A percentile compares a stretch with the other conserved stretches of the same genome.
These are phyloP conservation scores for Glonium stellatum DNA, from an alignment of 495 filamentous ascomycete genomes.

Conservation along the genomic window DNA sequence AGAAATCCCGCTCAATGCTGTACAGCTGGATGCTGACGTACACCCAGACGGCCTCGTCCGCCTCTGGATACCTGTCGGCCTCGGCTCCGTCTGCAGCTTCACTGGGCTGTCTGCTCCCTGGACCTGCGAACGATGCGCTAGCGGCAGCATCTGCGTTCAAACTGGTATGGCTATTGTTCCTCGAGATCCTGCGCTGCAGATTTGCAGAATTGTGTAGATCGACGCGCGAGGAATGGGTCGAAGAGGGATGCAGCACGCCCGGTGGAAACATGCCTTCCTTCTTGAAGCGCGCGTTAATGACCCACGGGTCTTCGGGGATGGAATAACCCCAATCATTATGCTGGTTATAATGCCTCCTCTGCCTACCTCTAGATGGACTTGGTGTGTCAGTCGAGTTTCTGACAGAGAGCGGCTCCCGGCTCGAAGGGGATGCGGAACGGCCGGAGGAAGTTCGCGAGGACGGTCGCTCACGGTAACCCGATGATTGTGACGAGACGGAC, in stretches of 20 bases:
- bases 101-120: too few relatives aligned
- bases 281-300: constrained; percentile 80
- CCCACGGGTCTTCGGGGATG: constrained; percentile 90
- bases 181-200: constrained; percentile 40
- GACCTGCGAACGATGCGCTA: neutral
- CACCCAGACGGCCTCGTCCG: constrained; percentile 58
- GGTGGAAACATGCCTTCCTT: constrained; percentile 63
- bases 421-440: constrained; percentile 16
- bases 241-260: constrained; percentile 46
- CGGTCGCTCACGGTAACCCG: constrained; percentile 5
- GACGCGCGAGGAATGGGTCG: constrained; percentile 51
- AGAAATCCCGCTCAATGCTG: constrained; percentile 85
- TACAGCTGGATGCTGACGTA: constrained; percentile 96
- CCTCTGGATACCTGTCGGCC: constrained; percentile 7
- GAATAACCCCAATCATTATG: constrained; percentile 53
- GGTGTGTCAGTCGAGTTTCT: constrained; percentile 8
- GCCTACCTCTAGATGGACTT: constrained; percentile 9
- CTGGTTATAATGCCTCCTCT: constrained; percentile 27
- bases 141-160: constrained; percentile 15
- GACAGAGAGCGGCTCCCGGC: constrained; percentile 16
- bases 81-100: neutral
- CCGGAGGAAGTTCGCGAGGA: constrained; percentile 8
- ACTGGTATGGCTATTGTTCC: constrained; percentile 37
- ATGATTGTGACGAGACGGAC: constrained; percentile 18
- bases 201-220: constrained; percentile 38